Conservation (phyloP, 345 rosid genomes). For the Salix dunnii region DNA sequence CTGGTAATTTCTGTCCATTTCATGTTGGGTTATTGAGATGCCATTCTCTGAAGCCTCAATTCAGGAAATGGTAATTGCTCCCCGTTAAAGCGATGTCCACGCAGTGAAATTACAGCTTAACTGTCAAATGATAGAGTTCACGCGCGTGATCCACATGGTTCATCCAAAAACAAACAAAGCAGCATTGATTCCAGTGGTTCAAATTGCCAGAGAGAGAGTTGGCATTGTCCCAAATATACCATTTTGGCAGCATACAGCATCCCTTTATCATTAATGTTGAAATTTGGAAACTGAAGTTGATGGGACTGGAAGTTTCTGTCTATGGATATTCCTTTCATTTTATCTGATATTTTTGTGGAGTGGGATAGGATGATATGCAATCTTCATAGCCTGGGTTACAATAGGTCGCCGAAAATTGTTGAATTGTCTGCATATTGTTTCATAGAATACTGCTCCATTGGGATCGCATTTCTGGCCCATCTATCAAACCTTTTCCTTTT, state of each 20-base stretch:
- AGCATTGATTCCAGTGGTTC: too few species aligned
- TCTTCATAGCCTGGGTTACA: background rate
- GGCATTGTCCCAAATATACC: background rate
- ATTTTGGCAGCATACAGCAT: background rate
- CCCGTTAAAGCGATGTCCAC: background rate
- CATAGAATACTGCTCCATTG: background rate
- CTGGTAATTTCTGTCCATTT: background rate
- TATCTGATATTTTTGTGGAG: background rate
- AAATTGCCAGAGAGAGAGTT: background rate
- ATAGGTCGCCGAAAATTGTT: background rate
- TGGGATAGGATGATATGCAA: background rate
- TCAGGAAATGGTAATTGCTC: background rate
- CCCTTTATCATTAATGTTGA: background rate
- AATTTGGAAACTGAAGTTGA: background rate
- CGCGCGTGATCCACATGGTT: background rate
- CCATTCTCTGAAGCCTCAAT: background rate
- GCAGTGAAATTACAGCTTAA: background rate
- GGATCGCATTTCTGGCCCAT: background rate
- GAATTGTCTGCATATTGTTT: slow-evolving; percentile 13
- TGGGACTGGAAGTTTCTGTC: background rate
- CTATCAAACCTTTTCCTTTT: background rate
- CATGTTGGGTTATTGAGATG: background rate
- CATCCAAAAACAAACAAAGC: too few species aligned
- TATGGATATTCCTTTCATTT: background rate
- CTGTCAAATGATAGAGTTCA: background rate